These are phyloP conservation scores for Phtheirospermum japonicum DNA, from an alignment of 257 asterid species.

Conservation along the genomic window DNA sequence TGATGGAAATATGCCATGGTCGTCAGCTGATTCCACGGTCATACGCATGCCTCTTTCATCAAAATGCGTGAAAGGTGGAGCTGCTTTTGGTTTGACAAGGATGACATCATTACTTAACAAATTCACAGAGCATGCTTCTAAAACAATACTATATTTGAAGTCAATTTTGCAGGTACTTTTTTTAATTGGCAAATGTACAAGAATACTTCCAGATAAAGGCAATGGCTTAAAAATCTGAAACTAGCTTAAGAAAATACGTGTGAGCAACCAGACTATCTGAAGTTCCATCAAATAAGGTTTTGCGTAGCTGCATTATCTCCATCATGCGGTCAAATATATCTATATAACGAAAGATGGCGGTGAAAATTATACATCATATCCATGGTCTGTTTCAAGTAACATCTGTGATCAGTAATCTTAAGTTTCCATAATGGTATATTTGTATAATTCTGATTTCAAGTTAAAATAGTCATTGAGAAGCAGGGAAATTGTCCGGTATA, in stretches of 20 bases:
- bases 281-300: not conserved
- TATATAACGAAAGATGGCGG: not conserved
- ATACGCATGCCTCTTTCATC: constrained; percentile 92
- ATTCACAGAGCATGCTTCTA: constrained; percentile 76
- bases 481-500: not conserved
- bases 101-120: constrained; percentile 48
- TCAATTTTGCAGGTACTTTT: constrained; percentile 72
- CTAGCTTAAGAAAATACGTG: constrained; percentile 9
- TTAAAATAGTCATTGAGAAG: not conserved
- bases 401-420: not conserved
- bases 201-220: not conserved
- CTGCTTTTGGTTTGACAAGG: constrained; percentile 46
- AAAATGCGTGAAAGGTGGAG: constrained; percentile 55
- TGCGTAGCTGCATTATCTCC: constrained; percentile 13
- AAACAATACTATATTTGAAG: constrained; percentile 63
- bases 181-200: constrained; percentile 11
- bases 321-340: constrained; percentile 1
- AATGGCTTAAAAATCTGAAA: not conserved
- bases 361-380: not conserved
- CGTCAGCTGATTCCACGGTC: constrained; percentile 59
- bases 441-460: not conserved
- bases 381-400: not conserved
- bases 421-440: not conserved
- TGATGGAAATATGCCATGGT: constrained; percentile 69
- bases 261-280: constrained; percentile 6